Evolutionary conservation across 371 early-diverging fungal genomes (phyloP).

Genomic region (Zychaea mexicana): DNA sequence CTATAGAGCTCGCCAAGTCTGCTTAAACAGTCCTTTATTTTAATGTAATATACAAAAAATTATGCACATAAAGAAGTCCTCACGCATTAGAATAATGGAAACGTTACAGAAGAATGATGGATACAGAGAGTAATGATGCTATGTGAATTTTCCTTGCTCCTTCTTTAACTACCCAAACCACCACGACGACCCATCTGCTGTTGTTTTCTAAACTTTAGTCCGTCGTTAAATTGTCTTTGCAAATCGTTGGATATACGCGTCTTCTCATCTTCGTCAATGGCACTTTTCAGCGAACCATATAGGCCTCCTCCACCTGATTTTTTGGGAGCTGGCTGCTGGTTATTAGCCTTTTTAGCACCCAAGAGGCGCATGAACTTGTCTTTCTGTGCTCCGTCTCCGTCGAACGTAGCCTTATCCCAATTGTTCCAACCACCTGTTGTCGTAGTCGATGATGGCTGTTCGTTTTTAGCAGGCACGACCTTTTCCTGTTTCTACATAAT

Average conservation of each 20-base stretch:
- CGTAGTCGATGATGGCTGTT: neutral
- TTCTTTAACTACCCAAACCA: conserved; percentile 37
- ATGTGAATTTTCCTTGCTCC: neutral
- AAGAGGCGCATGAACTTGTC: conserved; percentile 50
- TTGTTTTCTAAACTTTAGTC: conserved; percentile 48
- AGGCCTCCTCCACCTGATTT: conserved; percentile 33
- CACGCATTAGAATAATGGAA: neutral
- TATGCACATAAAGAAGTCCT: neutral
- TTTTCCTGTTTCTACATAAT: neutral
- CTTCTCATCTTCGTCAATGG: conserved; percentile 49
- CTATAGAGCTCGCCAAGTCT: conserved; percentile 19
- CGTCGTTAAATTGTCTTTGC: conserved; percentile 48
- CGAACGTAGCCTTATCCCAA: conserved; percentile 52
- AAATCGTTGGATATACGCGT: conserved; percentile 37
- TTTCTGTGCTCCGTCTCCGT: conserved; percentile 45
- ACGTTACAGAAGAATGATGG: neutral
- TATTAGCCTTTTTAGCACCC: conserved; percentile 41
- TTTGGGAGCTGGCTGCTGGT: conserved; percentile 15
- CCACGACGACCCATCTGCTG: conserved; percentile 47
- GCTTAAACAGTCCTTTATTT: conserved; percentile 14
- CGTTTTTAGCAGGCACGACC: neutral
- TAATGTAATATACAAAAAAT: neutral
- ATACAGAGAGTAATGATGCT: neutral
- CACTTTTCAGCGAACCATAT: conserved; percentile 42
- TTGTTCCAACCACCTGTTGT: conserved; percentile 49